Conservation (phyloP, 176 grass and related monocot species). For the Paspalum vaginatum region DNA sequence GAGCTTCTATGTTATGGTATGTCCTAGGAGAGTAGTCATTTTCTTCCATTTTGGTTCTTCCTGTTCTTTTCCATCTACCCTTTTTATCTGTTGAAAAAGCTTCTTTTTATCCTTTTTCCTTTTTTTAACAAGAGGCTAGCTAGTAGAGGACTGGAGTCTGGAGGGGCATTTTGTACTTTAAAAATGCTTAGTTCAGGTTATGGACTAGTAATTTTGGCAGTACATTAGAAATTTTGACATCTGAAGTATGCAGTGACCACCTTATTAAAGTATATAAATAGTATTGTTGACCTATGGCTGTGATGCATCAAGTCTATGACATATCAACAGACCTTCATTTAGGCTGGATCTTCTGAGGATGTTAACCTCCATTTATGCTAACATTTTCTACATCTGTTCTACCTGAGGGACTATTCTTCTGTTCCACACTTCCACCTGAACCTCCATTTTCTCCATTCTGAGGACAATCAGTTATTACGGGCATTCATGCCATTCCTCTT, state of each 20-base stretch:
- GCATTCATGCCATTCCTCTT: slow-evolving; percentile 26
- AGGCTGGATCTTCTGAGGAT: slow-evolving; percentile 28
- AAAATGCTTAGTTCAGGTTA: slow-evolving; percentile 54
- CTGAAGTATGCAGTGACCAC: slow-evolving; percentile 3
- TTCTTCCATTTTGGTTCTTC: slow-evolving; percentile 24
- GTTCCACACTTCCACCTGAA: slow-evolving; percentile 16
- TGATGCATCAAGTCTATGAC: slow-evolving; percentile 20
- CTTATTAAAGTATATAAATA: slow-evolving; percentile 17
- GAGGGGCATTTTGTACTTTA: slow-evolving; percentile 51
- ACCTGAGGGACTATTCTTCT: not conserved
- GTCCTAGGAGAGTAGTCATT: slow-evolving; percentile 36
- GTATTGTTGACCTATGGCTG: slow-evolving; percentile 1
- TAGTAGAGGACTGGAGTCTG: slow-evolving; percentile 35
- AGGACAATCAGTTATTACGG: slow-evolving; percentile 22
- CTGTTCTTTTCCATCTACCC: slow-evolving; percentile 22
- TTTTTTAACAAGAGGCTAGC: slow-evolving; percentile 42
- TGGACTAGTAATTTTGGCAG: slow-evolving; percentile 53
- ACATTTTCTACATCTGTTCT: not conserved
- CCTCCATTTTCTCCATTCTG: slow-evolving; percentile 27
- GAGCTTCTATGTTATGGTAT: slow-evolving; percentile 46
- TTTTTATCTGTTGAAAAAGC: slow-evolving; percentile 38
- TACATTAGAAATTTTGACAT: slow-evolving; percentile 53
- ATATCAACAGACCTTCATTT: slow-evolving; percentile 40
- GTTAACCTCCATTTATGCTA: slow-evolving; percentile 13
- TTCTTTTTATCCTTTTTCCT: not conserved